phyloP scores from a whole-genome alignment of 2,329 filamentous ascomycete species.

The Trichophyton simii region DNA sequence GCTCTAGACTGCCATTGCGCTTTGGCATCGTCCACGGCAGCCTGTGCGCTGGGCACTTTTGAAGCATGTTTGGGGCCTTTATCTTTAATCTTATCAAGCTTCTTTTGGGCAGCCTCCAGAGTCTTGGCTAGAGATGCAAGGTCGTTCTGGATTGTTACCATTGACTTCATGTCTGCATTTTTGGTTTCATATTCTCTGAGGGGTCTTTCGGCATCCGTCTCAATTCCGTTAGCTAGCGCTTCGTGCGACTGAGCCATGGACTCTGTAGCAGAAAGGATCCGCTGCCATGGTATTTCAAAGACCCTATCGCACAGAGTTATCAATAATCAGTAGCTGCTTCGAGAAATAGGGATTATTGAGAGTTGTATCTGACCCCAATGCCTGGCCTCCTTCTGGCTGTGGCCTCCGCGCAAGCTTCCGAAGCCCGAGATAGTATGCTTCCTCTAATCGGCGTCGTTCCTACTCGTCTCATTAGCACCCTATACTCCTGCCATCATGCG shows the following conservation, averaged over 20 bases:
- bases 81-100: conserved; percentile 67
- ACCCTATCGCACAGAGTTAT: conserved; percentile 44
- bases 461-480: conserved; percentile 28
- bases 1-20: conserved; percentile 89
- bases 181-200: conserved; percentile 61
- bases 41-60: conserved; percentile 62
- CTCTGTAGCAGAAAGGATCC: conserved; percentile 67
- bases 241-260: conserved; percentile 73
- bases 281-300: conserved; percentile 83
- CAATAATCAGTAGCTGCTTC: conserved; percentile 4
- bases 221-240: conserved; percentile 65
- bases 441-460: conserved; percentile 88
- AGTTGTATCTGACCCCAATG: conserved; percentile 61
- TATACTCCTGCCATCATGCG: not conserved
- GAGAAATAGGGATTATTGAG: not conserved
- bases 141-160: conserved; percentile 71
- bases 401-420: conserved; percentile 66
- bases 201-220: conserved; percentile 75
- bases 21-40: conserved; percentile 62
- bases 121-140: conserved; percentile 69
- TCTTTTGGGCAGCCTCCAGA: conserved; percentile 70
- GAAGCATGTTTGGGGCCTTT: conserved; percentile 61
- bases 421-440: conserved; percentile 71
- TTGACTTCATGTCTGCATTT: conserved; percentile 64
- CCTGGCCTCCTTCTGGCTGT: conserved; percentile 60